Conservation (phyloP, 768 basidiomycete genomes). For the Lentinula detonsa region DNA sequence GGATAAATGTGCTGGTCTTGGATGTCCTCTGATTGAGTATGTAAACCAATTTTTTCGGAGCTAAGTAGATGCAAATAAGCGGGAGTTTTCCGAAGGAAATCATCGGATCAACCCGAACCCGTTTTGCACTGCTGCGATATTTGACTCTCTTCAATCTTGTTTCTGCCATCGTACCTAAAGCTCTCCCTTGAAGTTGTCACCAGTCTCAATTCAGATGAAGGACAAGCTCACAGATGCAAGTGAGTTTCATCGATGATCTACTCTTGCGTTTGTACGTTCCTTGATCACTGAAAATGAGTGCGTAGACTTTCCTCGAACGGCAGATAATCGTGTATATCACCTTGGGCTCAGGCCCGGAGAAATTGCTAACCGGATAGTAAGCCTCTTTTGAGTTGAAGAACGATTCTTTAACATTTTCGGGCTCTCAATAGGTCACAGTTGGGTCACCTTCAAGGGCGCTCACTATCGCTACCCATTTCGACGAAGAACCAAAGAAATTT, state of each 20-base stretch:
- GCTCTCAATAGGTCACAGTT: constrained; percentile 53
- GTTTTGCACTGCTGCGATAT: not conserved
- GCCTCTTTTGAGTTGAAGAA: constrained; percentile 10
- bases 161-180: not conserved
- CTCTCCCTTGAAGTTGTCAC: not conserved
- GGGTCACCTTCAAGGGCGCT: constrained; percentile 66
- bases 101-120: not conserved
- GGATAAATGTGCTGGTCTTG: too few relatives aligned
- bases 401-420: constrained; percentile 1
- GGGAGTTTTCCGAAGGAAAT: too few relatives aligned
- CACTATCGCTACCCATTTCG: constrained; percentile 52
- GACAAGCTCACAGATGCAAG: constrained; percentile 61
- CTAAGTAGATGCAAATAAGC: not conserved
- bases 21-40: too few relatives aligned
- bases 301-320: constrained; percentile 71
- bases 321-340: constrained; percentile 73
- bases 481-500: constrained; percentile 54
- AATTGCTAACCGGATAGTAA: constrained; percentile 75
- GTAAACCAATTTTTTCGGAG: too few relatives aligned
- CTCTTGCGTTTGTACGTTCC: not conserved
- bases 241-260: constrained; percentile 26
- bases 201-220: constrained; percentile 38
- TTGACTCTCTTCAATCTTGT: not conserved
- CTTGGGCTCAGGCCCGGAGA: constrained; percentile 71
- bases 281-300: not conserved